These are phyloP conservation scores for Penicillium sclerotiorum DNA, from an alignment of 2,329 filamentous ascomycete species.

Conservation along the genomic window DNA sequence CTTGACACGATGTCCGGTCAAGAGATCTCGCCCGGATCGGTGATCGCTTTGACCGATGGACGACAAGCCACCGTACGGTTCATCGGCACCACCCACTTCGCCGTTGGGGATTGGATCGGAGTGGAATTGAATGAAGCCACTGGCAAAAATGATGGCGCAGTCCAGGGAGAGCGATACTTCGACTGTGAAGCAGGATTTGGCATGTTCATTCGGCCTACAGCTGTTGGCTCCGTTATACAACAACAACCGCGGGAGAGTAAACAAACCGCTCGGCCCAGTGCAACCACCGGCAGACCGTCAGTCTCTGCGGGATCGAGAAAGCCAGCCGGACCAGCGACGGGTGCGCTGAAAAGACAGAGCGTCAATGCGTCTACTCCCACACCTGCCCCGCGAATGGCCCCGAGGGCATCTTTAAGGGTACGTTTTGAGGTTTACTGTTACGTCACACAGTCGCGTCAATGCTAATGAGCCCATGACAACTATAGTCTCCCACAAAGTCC, in stretches of 20 bases:
- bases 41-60: conserved; percentile 76
- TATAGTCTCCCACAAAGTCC: conserved; percentile 74
- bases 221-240: conserved; percentile 59
- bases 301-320: conserved; percentile 39
- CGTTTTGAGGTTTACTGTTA: conserved; percentile 5
- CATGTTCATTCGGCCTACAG: conserved; percentile 83
- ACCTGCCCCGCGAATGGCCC: conserved; percentile 59
- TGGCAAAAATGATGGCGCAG: conserved; percentile 93
- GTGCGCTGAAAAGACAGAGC: conserved; percentile 65
- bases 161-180: conserved; percentile 87
- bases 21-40: conserved; percentile 62
- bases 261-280: conserved; percentile 35
- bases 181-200: conserved; percentile 70
- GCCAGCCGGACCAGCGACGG: conserved; percentile 55
- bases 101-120: conserved; percentile 83
- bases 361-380: conserved; percentile 70
- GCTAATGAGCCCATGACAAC: conserved; percentile 22
- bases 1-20: conserved; percentile 22
- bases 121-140: conserved; percentile 79
- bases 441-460: conserved; percentile 7
- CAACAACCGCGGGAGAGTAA: conserved; percentile 41
- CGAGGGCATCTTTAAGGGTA: conserved; percentile 44
- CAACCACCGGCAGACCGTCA: conserved; percentile 30
- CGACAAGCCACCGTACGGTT: conserved; percentile 78
- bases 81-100: conserved; percentile 77